Base-by-base conservation (phyloP, 179 eudicot genomes). In the Sideroxylon spinosum region DNA sequence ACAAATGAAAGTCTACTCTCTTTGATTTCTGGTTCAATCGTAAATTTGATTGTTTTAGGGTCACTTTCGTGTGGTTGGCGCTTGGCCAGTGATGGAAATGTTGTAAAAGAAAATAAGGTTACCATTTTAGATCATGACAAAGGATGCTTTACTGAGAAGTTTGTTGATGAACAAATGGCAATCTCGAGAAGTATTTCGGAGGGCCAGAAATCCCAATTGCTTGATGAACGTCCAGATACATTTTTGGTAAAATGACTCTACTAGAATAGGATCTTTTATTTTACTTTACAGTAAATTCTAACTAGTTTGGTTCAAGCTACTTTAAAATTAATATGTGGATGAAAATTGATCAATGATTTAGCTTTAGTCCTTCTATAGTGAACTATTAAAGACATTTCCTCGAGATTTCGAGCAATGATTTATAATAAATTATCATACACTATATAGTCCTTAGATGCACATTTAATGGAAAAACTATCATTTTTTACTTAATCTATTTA, bases 21-120 rank as follows among this genome's bases (percentile, higher is more conserved):
- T 20, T 71, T 3, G 32, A 9, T 7, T 55, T 76, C 62, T 25
- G 37, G 71, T 76, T 76, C 9, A 28, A 52, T 32, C 23, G 52
- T 52, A 19, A 66, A 25, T 44, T 76, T 59, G 3, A 32, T 78
- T 60, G 12, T 69, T 8, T 78, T 75, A 95, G 98, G 99, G 98
- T 78, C 94, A 98, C 32, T 95, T 89, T 80, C 91, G 98, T 79
- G 91, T 92, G 76, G 88, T 95, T 67, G 99, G 98, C 70, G 95
- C 98, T 65, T 94, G 89, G 57, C 99, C 99, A 4, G 77, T 90
- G 23, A 88, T 93, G 86, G 98, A 95, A 85, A 79, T 95, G 20
- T 87, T 93, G 98, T 95, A 0, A 95, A 93, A 84, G 98, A 91
- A 84, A 88, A 89, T 55, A 63, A 68, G 70, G 95, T 93, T 65